Percentiles rank a stretch among this genome's conserved stretches.
Evolutionary conservation across 306 rosid species (phyloP).

Genomic region (Pterocarpus santalinus): DNA sequence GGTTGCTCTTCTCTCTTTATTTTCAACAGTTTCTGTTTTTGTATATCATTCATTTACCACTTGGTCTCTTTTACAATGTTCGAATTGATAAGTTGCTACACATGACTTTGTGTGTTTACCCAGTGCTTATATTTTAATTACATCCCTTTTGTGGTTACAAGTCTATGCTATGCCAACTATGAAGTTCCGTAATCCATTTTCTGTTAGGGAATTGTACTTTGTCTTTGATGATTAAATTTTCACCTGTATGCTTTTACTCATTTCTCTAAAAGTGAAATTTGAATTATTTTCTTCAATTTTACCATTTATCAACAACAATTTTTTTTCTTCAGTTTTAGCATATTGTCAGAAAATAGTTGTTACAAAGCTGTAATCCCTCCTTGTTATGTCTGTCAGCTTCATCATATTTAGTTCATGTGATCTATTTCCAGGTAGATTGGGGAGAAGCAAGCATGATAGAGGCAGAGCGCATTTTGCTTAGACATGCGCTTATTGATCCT

Average conservation of each 20-base stretch:
- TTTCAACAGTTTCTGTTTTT: neutral
- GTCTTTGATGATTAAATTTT: constrained; percentile 9
- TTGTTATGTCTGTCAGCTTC: constrained; percentile 37
- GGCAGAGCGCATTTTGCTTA: constrained; percentile 91
- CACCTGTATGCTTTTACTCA: neutral
- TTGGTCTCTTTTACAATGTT: too few relatives aligned
- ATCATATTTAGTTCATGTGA: constrained; percentile 42
- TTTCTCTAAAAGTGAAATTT: constrained; percentile 31
- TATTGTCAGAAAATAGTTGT: constrained; percentile 8
- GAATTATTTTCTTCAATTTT: constrained; percentile 16
- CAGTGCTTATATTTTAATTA: neutral
- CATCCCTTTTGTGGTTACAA: constrained; percentile 2
- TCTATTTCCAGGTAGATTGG: constrained; percentile 92
- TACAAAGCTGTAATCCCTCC: constrained; percentile 13
- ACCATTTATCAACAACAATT: neutral
- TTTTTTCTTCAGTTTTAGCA: neutral
- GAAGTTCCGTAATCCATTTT: constrained; percentile 13
- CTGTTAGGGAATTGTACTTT: neutral
- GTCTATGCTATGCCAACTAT: neutral
- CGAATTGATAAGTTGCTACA: too few relatives aligned
- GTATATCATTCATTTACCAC: too few relatives aligned
- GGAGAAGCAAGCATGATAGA: constrained; percentile 97
- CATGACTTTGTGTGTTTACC: neutral
- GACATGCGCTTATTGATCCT: constrained; percentile 85
- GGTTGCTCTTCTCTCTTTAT: constrained; percentile 60